Percentiles rank a stretch among this genome's conserved stretches.
Evolutionary conservation across 1,139 yeast species (phyloP).

Genomic region (Lodderomyces metapsilosis): DNA sequence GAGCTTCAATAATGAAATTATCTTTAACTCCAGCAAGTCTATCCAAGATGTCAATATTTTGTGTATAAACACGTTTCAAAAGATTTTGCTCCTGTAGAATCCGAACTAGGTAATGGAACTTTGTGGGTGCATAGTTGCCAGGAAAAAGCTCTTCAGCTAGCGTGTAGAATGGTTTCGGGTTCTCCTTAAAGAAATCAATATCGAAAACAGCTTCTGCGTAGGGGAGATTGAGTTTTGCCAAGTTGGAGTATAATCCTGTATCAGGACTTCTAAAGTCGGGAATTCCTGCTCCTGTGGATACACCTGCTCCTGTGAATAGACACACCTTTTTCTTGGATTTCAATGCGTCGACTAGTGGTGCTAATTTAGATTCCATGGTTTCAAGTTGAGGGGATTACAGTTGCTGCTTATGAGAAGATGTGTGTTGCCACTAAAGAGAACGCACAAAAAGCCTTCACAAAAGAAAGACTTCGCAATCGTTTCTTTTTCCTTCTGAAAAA

Average conservation of each 20-base stretch:
- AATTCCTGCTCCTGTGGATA: conserved; percentile 88
- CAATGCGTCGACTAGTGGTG: conserved; percentile 24
- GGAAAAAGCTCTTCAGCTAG: conserved; percentile 86
- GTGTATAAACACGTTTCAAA: conserved; percentile 77
- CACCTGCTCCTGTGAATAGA: conserved; percentile 84
- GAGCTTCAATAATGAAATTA: conserved; percentile 79
- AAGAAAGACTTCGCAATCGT: not conserved
- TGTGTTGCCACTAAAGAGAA: not conserved
- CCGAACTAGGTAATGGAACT: conserved; percentile 70
- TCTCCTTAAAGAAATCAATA: conserved; percentile 69
- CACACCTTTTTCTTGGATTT: conserved; percentile 33
- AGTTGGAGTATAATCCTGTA: conserved; percentile 85
- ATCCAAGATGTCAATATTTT: conserved; percentile 90
- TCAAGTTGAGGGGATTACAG: not conserved
- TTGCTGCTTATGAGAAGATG: not conserved
- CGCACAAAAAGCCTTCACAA: not conserved
- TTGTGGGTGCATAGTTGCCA: conserved; percentile 80
- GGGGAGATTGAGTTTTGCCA: conserved; percentile 72
- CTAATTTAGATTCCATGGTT: conserved; percentile 12
- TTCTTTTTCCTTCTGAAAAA: not conserved
- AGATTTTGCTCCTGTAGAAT: conserved; percentile 62
- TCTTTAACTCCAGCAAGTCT: conserved; percentile 74
- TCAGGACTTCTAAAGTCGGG: conserved; percentile 93
- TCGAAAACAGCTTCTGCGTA: conserved; percentile 96
- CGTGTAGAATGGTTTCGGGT: conserved; percentile 82